Base-by-base conservation (phyloP, 2,329 filamentous ascomycete species). In the Alternaria arbusti region DNA sequence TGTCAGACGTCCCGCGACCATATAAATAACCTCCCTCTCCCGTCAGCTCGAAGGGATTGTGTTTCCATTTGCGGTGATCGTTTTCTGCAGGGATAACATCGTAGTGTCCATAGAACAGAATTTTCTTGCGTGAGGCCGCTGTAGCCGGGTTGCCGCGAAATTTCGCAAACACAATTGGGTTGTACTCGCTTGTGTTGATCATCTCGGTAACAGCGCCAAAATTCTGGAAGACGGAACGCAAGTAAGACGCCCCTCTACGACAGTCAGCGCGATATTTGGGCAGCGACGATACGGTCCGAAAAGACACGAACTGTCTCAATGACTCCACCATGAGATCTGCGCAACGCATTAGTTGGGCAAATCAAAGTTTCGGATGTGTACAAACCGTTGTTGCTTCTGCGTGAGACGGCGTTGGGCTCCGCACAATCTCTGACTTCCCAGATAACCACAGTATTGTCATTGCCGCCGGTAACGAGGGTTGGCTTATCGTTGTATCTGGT, bases 41-140 rank as follows among this genome's bases (percentile, higher is more conserved):
- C 54, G 91, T 91, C 74, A 98, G 86, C n/a, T 90, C 86, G 77
- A 98, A 99, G 0, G 96, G 96, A 67, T 98, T 92, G 2, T 89
- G 89, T 43, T 88, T 86, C 96, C 96, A 99, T 70, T 93, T 95
- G 40, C 88, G 87, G 61, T 90, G 89, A 66, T 91, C 91, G 40
- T 91, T 90, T 69, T 97, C 93, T 0, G 96, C 96, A 1, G 94
- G 88, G 4, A 99, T 96, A 3, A 99, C 94, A 76, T 99, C 96
- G 83, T 99, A 99, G 78, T 99, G 96, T 0, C 96, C 96, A 75
- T 99, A 99, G 78, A 99, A 99, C 0, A 99, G 83, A 9, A 98
- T 92, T 28, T 93, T 94, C 81, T 96, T 97, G 17, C 92, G 87
- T 25, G 88, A 84, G 25, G 87, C 85, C 0, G 87, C 83, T 1